Percentiles rank a stretch among this genome's conserved stretches.
These are phyloP conservation scores for Aureobasidium sp. DNA, from an alignment of 2,329 filamentous ascomycete genomes.

Conservation along the genomic window DNA sequence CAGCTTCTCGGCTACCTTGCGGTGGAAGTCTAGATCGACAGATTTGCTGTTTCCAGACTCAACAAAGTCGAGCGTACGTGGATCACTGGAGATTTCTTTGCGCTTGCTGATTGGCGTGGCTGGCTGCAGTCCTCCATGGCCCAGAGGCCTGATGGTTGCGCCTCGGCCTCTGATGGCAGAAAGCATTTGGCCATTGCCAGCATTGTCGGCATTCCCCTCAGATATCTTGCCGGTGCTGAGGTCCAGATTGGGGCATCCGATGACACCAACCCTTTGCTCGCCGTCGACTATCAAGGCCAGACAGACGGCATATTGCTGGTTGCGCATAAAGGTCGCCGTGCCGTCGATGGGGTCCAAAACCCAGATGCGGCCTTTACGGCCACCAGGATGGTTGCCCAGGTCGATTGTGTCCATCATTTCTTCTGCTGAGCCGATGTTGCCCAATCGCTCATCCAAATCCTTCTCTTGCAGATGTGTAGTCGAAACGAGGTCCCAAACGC, in stretches of 20 bases:
- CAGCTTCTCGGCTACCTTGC: conserved; percentile 31
- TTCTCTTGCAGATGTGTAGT: conserved; percentile 31
- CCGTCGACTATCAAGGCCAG: conserved; percentile 53
- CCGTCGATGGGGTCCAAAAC: conserved; percentile 60
- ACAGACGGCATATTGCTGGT: conserved; percentile 57
- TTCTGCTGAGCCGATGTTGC: conserved; percentile 39
- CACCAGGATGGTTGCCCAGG: conserved; percentile 42
- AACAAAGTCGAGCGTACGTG: not conserved
- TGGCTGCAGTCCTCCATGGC: conserved; percentile 45
- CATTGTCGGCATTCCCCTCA: conserved; percentile 40
- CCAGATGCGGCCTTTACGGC: conserved; percentile 45
- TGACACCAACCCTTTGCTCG: conserved; percentile 50
- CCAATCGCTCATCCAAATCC: conserved; percentile 30
- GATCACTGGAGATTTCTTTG: conserved; percentile 8
- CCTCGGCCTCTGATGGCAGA: conserved; percentile 44
- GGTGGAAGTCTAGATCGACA: conserved; percentile 24
- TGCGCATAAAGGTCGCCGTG: conserved; percentile 54
- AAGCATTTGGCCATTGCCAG: conserved; percentile 41
- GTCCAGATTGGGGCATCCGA: conserved; percentile 57
- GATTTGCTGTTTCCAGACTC: conserved; percentile 10
- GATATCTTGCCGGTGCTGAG: conserved; percentile 37
- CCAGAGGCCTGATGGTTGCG: conserved; percentile 53
- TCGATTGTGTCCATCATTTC: conserved; percentile 59
- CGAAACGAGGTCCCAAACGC: conserved; percentile 51
- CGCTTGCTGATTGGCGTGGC: conserved; percentile 27